Conservation (phyloP, 2,329 filamentous ascomycete species). For the Claviceps capensis region DNA sequence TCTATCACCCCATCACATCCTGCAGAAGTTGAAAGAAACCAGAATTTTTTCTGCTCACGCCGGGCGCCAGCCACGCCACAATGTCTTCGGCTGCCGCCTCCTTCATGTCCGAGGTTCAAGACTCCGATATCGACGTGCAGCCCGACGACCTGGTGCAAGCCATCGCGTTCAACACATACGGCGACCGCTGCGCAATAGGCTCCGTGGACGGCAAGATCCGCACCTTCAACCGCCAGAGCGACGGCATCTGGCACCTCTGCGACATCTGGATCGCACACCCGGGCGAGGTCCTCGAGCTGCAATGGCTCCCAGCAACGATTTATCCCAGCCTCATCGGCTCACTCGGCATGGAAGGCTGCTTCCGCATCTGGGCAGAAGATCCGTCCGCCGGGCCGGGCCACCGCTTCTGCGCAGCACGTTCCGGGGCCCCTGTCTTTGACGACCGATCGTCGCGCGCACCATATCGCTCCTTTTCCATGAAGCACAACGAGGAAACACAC, state of each 20-base stretch:
- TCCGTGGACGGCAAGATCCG: conserved; percentile 88
- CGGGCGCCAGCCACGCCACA: background rate
- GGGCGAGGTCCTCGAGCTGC: conserved; percentile 82
- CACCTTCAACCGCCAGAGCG: conserved; percentile 74
- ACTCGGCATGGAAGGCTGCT: conserved; percentile 77
- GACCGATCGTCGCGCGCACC: conserved; percentile 42
- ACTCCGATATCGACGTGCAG: conserved; percentile 48
- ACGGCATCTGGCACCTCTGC: conserved; percentile 63
- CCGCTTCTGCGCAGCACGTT: conserved; percentile 57
- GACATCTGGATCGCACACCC: conserved; percentile 87
- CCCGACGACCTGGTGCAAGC: conserved; percentile 72
- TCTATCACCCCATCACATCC: no score
- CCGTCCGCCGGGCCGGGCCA: conserved; percentile 65
- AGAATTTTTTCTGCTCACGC: no score
- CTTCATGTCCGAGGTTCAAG: conserved; percentile 29
- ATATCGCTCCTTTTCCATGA: conserved; percentile 75
- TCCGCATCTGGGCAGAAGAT: conserved; percentile 89
- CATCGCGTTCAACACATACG: conserved; percentile 83
- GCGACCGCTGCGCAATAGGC: conserved; percentile 79
- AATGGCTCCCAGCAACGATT: conserved; percentile 85
- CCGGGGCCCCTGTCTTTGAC: conserved; percentile 37
- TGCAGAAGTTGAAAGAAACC: no score
- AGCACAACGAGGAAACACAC: conserved; percentile 61
- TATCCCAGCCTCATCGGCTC: conserved; percentile 77
- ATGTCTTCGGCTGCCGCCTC: conserved; percentile 22